Evolutionary conservation across 345 rosid species (phyloP), one percentile per base, ranked within the genome.

Genomic region (Isatis tinctoria): DNA sequence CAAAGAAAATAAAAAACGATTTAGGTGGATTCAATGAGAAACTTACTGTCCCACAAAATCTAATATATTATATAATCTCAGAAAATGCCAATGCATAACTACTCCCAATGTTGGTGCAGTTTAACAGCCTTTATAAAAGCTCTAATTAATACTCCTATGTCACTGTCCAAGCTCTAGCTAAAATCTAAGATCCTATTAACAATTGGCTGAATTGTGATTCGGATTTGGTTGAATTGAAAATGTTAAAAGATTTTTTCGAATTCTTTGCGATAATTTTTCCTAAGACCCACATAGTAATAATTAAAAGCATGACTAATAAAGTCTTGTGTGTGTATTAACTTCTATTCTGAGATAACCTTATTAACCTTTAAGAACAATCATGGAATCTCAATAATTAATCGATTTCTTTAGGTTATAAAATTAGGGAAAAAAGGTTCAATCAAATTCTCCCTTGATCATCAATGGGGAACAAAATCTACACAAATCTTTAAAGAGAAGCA

Each of bases 381-480:
- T 75, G 74, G 40, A 60, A 75, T 52, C 49, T 75, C 70, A 61
- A 75, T 69, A 56, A 75, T 68, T 51, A 16, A 60, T 60, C 48
- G 48, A 69, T 69, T 75, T 61, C 48, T 75, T 43, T 75, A 68
- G 69, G 79, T 69, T 75, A 60, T 52, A 61, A 60, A 68, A 75
- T 18, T 44, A 16, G 30, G 33, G 28, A 2, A 13, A 33, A 61
- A 52, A 20, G 49, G 36, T 61, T 75, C 59, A 61, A 61, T 76
- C 58, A 60, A 33, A 43, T 41, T 60, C n/a, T 33, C 39, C 24
- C 63, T 43, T 76, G 74, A 62, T 76, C 56, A 69, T 33, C 65
- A 61, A 69, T 53, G 65, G 79, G 74, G 74, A 69, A 76, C 70
- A 36, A 69, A 76, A 76, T 76, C 79, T 69, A 52, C 49, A 53